Percentiles rank a stretch among this genome's conserved stretches.
phyloP scores from a whole-genome alignment of 2,329 filamentous ascomycete genomes.

The Dothistroma septosporum region DNA sequence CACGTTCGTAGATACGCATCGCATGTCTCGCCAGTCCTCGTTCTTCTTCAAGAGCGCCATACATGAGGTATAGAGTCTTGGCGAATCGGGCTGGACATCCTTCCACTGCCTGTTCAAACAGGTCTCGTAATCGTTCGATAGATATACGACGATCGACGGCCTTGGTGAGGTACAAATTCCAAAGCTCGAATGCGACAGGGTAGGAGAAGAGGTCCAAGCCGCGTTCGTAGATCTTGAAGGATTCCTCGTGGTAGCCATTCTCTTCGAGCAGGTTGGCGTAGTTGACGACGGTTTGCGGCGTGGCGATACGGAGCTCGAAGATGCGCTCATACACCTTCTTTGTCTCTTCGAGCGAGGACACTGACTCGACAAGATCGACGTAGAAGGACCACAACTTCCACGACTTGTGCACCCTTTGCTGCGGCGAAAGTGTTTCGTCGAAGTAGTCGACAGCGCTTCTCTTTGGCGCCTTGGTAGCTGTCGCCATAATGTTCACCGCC shows the following conservation, averaged over 20 bases:
- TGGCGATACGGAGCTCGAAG: conserved; percentile 96
- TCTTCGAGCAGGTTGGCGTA: conserved; percentile 95
- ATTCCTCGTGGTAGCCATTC: conserved; percentile 91
- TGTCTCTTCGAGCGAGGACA: conserved; percentile 84
- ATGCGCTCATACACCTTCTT: conserved; percentile 94
- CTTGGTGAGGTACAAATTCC: conserved; percentile 97
- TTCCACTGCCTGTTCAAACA: conserved; percentile 96
- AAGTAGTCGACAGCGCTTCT: conserved; percentile 99
- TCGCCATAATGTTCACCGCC: conserved; percentile 92
- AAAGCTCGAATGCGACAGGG: conserved; percentile 94
- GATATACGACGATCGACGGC: conserved; percentile 93
- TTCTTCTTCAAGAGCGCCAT: conserved; percentile 94
- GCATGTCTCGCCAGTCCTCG: conserved; percentile 89
- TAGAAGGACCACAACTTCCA: conserved; percentile 99
- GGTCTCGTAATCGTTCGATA: conserved; percentile 86
- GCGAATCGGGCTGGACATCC: conserved; percentile 93
- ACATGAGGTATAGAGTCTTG: conserved; percentile 96
- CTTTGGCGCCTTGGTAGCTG: conserved; percentile 94
- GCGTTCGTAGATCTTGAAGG: conserved; percentile 94
- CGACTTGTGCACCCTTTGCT: conserved; percentile 96
- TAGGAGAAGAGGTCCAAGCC: conserved; percentile 98
- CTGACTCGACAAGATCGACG: conserved; percentile 93
- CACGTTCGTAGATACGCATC: conserved; percentile 98
- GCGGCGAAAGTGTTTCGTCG: conserved; percentile 86
- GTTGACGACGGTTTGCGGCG: conserved; percentile 96